These are phyloP conservation scores for Luffa aegyptiaca DNA, from an alignment of 306 rosid genomes.

Conservation along the genomic window DNA sequence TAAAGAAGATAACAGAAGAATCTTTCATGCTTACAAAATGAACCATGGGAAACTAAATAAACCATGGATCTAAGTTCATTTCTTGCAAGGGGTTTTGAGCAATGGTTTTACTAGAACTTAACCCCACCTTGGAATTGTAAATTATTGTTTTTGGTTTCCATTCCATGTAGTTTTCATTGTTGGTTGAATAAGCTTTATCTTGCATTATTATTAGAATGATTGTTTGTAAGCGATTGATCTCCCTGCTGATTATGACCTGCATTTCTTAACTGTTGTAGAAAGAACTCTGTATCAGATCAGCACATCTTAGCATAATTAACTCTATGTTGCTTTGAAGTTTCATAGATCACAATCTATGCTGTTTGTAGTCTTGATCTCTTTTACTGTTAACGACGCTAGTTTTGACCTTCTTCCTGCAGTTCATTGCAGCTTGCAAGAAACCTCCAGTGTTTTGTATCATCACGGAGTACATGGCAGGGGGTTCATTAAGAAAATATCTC, in stretches of 20 bases:
- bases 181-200: not conserved
- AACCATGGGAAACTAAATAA: not conserved
- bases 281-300: not conserved
- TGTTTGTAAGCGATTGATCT: too few species aligned
- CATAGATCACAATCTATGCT: too few species aligned
- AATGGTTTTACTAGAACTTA: not conserved
- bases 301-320: not conserved
- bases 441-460: slow-evolving; percentile 92
- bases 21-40: not conserved
- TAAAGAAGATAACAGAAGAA: not conserved
- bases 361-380: not conserved
- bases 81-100: not conserved
- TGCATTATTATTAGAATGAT: not conserved
- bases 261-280: not conserved
- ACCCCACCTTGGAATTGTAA: not conserved
- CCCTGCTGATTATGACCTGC: not conserved
- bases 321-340: not conserved
- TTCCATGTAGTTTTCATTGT: not conserved
- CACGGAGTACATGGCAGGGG: slow-evolving; percentile 86
- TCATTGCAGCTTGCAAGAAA: slow-evolving; percentile 94
- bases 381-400: not conserved
- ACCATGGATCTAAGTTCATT: not conserved
- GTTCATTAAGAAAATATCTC: slow-evolving; percentile 70
- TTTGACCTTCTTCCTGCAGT: slow-evolving; percentile 34
- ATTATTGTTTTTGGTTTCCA: not conserved